Conservation (phyloP, 2,329 filamentous ascomycete genomes). For the Arthrobotrys megalospora region DNA sequence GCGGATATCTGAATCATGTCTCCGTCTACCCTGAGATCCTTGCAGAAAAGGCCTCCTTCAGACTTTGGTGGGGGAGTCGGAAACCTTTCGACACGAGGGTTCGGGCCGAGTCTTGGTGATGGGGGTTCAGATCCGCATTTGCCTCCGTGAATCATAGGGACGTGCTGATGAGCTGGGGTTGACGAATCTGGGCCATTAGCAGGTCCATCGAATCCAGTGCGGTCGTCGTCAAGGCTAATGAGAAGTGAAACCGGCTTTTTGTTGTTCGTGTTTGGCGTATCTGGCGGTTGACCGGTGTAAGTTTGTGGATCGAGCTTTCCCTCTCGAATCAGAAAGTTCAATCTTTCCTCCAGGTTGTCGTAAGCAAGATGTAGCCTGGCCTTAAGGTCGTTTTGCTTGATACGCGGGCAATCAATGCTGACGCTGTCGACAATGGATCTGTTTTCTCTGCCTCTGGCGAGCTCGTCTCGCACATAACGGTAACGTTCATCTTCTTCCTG, state of each 20-base stretch:
- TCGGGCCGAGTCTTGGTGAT: background rate
- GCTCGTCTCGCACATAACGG: slow-evolving; percentile 13
- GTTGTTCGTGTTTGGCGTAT: background rate
- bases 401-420: slow-evolving; percentile 4
- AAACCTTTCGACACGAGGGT: background rate
- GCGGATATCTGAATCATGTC: background rate
- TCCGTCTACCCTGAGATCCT: background rate
- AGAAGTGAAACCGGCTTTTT: background rate
- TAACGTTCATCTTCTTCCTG: slow-evolving; percentile 35
- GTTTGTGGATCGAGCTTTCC: background rate
- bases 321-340: slow-evolving; percentile 1
- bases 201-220: background rate
- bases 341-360: slow-evolving; percentile 11
- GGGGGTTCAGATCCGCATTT: background rate
- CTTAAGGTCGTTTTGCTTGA: slow-evolving; percentile 3
- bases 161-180: background rate
- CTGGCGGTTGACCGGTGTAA: background rate
- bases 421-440: slow-evolving; percentile 8
- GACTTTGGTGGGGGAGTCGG: background rate
- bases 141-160: background rate
- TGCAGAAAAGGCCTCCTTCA: background rate
- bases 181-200: background rate
- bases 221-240: background rate
- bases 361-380: slow-evolving; percentile 27
- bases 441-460: background rate